Conservation (phyloP, 306 rosid genomes). For the Abrus pulchellus region DNA sequence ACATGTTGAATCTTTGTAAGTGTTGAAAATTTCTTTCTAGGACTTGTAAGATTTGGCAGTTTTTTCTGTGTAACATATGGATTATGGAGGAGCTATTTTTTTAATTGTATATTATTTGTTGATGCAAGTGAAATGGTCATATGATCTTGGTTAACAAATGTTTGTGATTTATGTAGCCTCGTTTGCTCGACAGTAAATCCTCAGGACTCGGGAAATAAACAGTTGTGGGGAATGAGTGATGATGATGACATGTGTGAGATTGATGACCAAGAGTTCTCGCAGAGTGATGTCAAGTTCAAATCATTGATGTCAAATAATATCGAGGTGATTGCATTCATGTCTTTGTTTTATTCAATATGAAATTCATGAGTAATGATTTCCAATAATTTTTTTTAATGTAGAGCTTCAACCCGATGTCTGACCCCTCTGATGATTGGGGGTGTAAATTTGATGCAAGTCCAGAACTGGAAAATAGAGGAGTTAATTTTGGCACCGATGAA, state of each 20-base stretch:
- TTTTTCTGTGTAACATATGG: slow-evolving; percentile 35
- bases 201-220: slow-evolving; percentile 56
- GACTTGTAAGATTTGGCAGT: slow-evolving; percentile 43
- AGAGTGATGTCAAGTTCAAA: slow-evolving; percentile 55
- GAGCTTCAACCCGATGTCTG: slow-evolving; percentile 95
- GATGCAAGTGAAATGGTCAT: slow-evolving; percentile 57
- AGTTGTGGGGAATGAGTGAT: slow-evolving; percentile 66
- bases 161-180: slow-evolving; percentile 70
- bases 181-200: slow-evolving; percentile 59
- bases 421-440: slow-evolving; percentile 87
- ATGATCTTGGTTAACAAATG: slow-evolving; percentile 52
- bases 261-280: slow-evolving; percentile 67
- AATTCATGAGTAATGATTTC: slow-evolving; percentile 25
- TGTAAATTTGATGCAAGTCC: slow-evolving; percentile 71
- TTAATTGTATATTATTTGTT: slow-evolving; percentile 37
- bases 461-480: slow-evolving; percentile 58
- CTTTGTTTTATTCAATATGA: slow-evolving; percentile 35
- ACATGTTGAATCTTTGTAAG: slow-evolving; percentile 64
- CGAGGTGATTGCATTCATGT: slow-evolving; percentile 63
- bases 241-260: slow-evolving; percentile 88
- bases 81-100: slow-evolving; percentile 9
- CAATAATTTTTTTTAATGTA: slow-evolving; percentile 48
- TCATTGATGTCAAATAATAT: slow-evolving; percentile 61
- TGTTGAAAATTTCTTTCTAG: slow-evolving; percentile 18
- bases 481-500: slow-evolving; percentile 49